Evolutionary conservation across 2,329 filamentous ascomycete genomes (phyloP), one percentile per base, ranked within the genome.

Genomic region (Cladosporium cucumerinum): DNA sequence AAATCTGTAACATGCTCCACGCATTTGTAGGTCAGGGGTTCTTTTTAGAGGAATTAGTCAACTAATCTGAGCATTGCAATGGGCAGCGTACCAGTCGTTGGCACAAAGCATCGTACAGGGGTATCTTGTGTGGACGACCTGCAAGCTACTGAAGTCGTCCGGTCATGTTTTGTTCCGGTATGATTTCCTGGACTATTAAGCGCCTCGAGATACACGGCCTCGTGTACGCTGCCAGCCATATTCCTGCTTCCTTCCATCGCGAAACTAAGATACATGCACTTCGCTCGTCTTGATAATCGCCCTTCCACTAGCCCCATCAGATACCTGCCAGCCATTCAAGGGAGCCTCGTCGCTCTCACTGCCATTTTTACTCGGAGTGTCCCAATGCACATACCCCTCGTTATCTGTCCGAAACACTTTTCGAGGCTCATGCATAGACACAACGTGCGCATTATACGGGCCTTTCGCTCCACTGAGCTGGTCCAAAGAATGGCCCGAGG

Each of bases 241-340:
- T 11, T 21, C n/a, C 18, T 46, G 6, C 34, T 39, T 11, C n/a
- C n/a, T 21, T 23, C n/a, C 39, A 21, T 21, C n/a, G 39, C n/a
- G 8, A 21, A 11, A 21, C n/a, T 28, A 54, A 12, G 51, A 54
- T 21, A 54, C 23, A 32, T 54, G n/a, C 34, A 58, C 55, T n/a
- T 58, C 55, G 7, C 55, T 58, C 55, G 55, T 58, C 34, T 43
- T 58, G 18, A 58, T 43, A 18, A 58, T 58, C 21, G 34, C 36
- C 23, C 36, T 36, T 5, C 55, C 36, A n/a, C 36, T 39, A 3
- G 34, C 32, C 5, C 34, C 55, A 23, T 34, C 25, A 7, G 34
- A 10, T 4, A 7, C 23, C 55, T 58, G 23, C 55, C 55, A 26
- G 5, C 25, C 34, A 18, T 58, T 34, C 34, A 58, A 43, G 16